Conservation (phyloP, 371 early-diverging fungal genomes). For the Apophysomyces elegans region DNA sequence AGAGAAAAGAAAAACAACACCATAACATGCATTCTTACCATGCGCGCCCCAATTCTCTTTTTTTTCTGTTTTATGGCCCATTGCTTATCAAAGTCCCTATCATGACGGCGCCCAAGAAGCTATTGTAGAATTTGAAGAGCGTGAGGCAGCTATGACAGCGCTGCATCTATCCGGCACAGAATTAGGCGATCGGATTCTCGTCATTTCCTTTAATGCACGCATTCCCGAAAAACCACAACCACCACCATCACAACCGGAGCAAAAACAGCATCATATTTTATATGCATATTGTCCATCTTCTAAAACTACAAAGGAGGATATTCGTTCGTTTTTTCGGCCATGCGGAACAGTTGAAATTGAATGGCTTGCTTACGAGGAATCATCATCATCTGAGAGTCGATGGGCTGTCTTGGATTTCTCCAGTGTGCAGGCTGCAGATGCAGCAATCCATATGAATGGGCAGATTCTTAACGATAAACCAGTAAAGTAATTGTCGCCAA, state of each 20-base stretch:
- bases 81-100: constrained; percentile 36
- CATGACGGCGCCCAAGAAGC: constrained; percentile 60
- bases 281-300: constrained; percentile 64
- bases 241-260: constrained; percentile 50
- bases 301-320: constrained; percentile 49
- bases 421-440: constrained; percentile 54
- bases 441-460: constrained; percentile 66
- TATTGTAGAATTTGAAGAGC: constrained; percentile 57
- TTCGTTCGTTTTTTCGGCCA: constrained; percentile 53
- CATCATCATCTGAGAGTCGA: constrained; percentile 60
- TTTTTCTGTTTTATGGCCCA: constrained; percentile 8
- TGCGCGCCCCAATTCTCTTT: constrained; percentile 4
- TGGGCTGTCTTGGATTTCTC: constrained; percentile 82
- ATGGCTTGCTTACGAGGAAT: constrained; percentile 40
- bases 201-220: constrained; percentile 39
- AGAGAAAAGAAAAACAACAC: too few species aligned
- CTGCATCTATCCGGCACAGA: constrained; percentile 68
- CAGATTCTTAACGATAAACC: constrained; percentile 57
- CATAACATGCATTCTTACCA: neutral
- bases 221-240: constrained; percentile 39
- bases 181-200: constrained; percentile 64
- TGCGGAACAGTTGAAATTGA: constrained; percentile 57
- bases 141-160: constrained; percentile 52
- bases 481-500: constrained; percentile 9
- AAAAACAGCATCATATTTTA: constrained; percentile 66